A percentile compares a stretch with the other conserved stretches of the same genome.
Evolutionary conservation across 2,329 filamentous ascomycete species (phyloP).

Genomic region (Biscogniauxia mediterranea): DNA sequence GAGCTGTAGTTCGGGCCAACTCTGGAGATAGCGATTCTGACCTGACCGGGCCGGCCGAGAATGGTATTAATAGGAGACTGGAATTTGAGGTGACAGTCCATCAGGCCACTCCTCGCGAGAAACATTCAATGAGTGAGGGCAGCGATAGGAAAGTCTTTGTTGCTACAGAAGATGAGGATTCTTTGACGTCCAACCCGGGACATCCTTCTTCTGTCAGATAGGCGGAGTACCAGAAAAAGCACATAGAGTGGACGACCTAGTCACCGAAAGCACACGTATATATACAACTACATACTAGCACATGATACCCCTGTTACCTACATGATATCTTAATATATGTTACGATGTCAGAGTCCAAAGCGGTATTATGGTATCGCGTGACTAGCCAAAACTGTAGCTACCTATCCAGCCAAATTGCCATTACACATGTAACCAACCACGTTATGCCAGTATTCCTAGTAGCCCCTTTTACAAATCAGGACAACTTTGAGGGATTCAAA

Average conservation of each 20-base stretch:
- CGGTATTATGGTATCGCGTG: too few species aligned
- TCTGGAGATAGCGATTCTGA: constrained; percentile 2
- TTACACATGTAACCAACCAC: too few species aligned
- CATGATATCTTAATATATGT: not conserved
- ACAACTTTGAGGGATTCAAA: too few species aligned
- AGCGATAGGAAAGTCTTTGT: not conserved
- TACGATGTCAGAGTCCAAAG: not conserved
- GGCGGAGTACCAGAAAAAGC: not conserved
- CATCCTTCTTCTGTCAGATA: not conserved
- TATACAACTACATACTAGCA: not conserved
- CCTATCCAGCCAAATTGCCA: too few species aligned
- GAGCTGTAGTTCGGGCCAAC: not conserved
- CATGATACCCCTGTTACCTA: not conserved
- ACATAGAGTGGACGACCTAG: not conserved
- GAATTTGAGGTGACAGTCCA: constrained; percentile 4
- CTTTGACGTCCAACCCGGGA: constrained; percentile 6
- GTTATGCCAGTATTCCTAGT: too few species aligned
- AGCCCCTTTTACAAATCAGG: too few species aligned
- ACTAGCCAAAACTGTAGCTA: too few species aligned
- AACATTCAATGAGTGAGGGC: not conserved
- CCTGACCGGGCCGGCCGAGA: not conserved
- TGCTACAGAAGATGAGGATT: constrained; percentile 4
- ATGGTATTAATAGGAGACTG: not conserved
- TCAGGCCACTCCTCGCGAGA: not conserved
- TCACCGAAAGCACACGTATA: not conserved